Evolutionary conservation across 148 eudicot genomes (phyloP), one percentile per base, ranked within the genome.

Genomic region (Arbutus unedo): DNA sequence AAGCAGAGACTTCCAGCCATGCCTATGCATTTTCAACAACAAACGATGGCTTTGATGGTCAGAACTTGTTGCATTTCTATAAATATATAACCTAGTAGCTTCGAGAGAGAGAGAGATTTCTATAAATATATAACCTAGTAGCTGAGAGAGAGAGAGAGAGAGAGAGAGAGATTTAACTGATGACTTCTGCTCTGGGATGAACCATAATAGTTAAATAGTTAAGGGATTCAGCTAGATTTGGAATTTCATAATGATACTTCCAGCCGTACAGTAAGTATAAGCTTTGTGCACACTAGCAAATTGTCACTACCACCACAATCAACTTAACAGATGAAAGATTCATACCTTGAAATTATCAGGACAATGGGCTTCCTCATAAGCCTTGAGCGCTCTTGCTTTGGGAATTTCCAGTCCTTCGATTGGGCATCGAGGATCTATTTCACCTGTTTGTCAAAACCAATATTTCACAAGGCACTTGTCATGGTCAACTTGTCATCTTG

Each of bases 401-500:
- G 96, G 91, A 87, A 83, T 23, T 10, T 94, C 89, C 73, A 94
- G 86, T 74, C 99, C 98, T n/a, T 82, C 84, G 56, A 92, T 70
- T 38, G 97, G 98, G 81, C 97, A 94, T 76, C 99, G 93, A 72
- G 91, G 97, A 87, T 97, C 99, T 59, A 86, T 89, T 71, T 87
- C 88, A 59, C 99, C 99, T 97, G 92, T 79, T 71, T 64, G 82
- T 62, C 21, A 44, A 41, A 56, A 70, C 68, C 8, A 74, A 6
- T 16, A n/a, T 80, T 55, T 11, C 66, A 56, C 2, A 2, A 66
- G 44, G 18, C 44, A 31, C 44, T 25, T 25, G 31, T 66, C 44
- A 31, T 0, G 71, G 16, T 66, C 18, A 25, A 66, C 71, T 66
- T 14, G 4, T 3, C 71, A 31, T 31, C 71, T 66, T 11, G 41